phyloP scores from a whole-genome alignment of 2,329 filamentous ascomycete genomes.

The Chlorencoelia australis region DNA sequence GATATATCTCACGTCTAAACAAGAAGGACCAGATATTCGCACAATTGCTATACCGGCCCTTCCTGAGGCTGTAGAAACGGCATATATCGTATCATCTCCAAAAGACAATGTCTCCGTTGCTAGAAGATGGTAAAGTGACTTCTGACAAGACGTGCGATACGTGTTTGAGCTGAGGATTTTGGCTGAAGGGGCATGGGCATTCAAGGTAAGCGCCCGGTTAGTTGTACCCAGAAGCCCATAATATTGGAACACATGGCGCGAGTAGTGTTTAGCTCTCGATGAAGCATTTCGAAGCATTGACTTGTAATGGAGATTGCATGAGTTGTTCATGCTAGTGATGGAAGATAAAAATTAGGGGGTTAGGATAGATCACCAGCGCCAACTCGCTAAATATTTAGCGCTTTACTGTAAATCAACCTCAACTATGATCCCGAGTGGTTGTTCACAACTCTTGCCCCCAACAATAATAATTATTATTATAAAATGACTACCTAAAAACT shows the following conservation, averaged over 20 bases:
- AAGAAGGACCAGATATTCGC: constrained; percentile 72
- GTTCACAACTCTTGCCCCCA: too few species aligned
- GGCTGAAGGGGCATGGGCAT: background rate
- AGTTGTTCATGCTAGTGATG: too few species aligned
- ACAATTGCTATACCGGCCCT: constrained; percentile 86
- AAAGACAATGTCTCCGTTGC: background rate
- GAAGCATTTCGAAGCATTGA: constrained; percentile 7
- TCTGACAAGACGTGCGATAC: background rate
- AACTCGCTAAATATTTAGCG: too few species aligned
- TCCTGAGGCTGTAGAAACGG: constrained; percentile 77
- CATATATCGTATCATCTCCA: constrained; percentile 63
- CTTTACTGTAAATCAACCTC: too few species aligned
- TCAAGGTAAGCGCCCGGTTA: background rate
- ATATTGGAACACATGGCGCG: background rate
- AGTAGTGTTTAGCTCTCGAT: background rate
- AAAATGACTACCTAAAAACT: too few species aligned
- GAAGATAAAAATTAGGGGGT: too few species aligned
- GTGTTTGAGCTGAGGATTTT: too few species aligned
- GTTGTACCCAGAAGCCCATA: background rate
- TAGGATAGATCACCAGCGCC: too few species aligned
- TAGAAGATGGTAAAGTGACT: background rate
- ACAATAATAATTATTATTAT: too few species aligned
- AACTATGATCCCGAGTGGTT: too few species aligned
- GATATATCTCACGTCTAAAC: constrained; percentile 44
- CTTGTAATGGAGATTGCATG: too few species aligned